Evolutionary conservation across 2,329 filamentous ascomycete species (phyloP), one percentile per base, ranked within the genome.

Genomic region (Amesomyces nigricolor): DNA sequence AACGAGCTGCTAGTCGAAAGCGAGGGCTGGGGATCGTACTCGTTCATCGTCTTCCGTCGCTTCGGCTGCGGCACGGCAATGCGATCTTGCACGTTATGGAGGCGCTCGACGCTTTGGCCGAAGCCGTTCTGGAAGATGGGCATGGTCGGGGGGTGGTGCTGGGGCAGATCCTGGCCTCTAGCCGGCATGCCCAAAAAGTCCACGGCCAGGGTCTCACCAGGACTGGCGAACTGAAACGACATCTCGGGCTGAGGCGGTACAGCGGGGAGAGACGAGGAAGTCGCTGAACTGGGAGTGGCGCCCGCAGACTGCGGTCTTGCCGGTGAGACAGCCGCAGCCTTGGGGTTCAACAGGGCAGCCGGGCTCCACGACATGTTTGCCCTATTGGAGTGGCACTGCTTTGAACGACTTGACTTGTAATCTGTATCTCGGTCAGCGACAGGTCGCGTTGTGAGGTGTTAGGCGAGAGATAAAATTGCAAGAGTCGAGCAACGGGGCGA

Each of bases 31-130:
- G 73, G 67, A 47, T 75, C 67, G 35, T 77, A 73, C 47, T 76
- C 72, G 10, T 79, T 69, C 64, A 83, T 89, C 8, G 80, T 70
- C 66, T 83, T 91, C 51, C 83, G 72, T 50, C 84, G 83, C 71
- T 92, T 92, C 29, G 77, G 73, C 17, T 87, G 82, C 2, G 78
- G 76, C 30, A 75, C 66, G 68, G 76, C 59, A 66, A 74, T 63
- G 26, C 91, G 86, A 50, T 86, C 79, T 61, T 88, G 80, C 13
- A 95, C 81, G 61, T 86, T 85, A 67, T 91, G 89, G 67, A 91
- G 77, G 32, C 83, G 80, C 69, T 95, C 89, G 45, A 95, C 82
- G 73, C 91, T 82, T 53, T 73, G 72, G 9, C 78, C 76, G 62
- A 82, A 78, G 26, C 81, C 80, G 49, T 66, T 69, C 22, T 63